Conservation (phyloP, 2,329 filamentous ascomycete genomes). For the Colletotrichum costaricense region DNA sequence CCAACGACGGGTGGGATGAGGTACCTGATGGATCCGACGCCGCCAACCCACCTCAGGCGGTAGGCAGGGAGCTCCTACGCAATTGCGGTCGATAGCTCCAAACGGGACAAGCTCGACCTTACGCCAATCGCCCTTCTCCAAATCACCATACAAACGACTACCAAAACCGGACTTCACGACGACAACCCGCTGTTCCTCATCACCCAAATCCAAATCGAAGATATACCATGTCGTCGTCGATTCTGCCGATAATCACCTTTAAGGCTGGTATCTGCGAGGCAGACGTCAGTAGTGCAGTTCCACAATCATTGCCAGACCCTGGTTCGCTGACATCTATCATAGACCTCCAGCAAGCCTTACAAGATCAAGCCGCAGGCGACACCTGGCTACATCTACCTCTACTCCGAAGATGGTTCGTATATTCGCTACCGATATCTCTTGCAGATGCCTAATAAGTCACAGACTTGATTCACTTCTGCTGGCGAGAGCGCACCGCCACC, state of each 20-base stretch:
- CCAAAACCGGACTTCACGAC: neutral
- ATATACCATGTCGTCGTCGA: slow-evolving; percentile 72
- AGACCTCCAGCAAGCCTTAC: slow-evolving; percentile 66
- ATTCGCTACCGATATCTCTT: neutral
- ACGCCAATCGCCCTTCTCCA: slow-evolving; percentile 20
- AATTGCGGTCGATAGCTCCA: slow-evolving; percentile 32
- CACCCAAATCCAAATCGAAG: slow-evolving; percentile 21
- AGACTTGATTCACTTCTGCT: slow-evolving; percentile 97
- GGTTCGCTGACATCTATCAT: slow-evolving; percentile 38
- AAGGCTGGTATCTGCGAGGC: slow-evolving; percentile 92
- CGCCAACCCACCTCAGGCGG: slow-evolving; percentile 21
- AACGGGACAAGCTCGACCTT: slow-evolving; percentile 23
- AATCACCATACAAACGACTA: slow-evolving; percentile 10
- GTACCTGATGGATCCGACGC: neutral
- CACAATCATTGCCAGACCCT: slow-evolving; percentile 2
- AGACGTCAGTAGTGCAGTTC: slow-evolving; percentile 70
- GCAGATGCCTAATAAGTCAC: slow-evolving; percentile 9
- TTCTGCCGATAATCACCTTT: slow-evolving; percentile 90
- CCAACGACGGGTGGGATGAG: neutral
- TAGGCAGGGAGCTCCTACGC: slow-evolving; percentile 36
- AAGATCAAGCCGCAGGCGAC: slow-evolving; percentile 80
- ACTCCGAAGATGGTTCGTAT: slow-evolving; percentile 83
- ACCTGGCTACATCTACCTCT: slow-evolving; percentile 91
- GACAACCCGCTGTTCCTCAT: neutral
- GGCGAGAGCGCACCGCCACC: slow-evolving; percentile 82